phyloP scores from a whole-genome alignment of 1,284 basidiomycete species.

The Trichosporon sp. region DNA sequence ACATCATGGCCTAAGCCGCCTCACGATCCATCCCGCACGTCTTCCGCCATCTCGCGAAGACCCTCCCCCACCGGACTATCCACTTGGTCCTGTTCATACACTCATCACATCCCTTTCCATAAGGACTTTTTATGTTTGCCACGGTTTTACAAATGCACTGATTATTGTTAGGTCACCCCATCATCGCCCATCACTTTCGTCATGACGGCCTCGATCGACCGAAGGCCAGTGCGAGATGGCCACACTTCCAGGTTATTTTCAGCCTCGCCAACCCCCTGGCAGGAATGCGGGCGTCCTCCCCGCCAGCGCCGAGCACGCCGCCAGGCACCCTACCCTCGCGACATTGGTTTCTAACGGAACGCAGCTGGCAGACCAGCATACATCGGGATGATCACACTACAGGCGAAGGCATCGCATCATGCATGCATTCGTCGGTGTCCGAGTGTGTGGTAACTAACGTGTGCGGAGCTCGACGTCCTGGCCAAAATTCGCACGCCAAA shows the following conservation, averaged over 20 bases:
- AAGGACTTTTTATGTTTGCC: neutral
- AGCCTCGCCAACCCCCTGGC: neutral
- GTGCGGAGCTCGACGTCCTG: no score
- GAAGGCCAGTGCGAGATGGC: neutral
- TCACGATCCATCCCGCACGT: neutral
- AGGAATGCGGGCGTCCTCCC: no score
- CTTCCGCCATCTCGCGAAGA: neutral
- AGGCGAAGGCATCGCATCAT: neutral
- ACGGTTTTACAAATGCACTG: constrained; percentile 1
- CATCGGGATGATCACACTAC: neutral
- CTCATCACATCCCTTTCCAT: neutral
- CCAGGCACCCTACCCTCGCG: neutral
- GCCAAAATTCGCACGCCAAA: neutral
- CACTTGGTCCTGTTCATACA: neutral
- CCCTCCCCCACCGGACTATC: neutral
- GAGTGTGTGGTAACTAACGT: no score
- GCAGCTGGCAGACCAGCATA: no score
- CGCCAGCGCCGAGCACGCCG: neutral
- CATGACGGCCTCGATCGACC: neutral
- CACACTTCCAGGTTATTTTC: neutral
- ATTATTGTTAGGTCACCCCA: neutral
- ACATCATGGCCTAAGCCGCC: neutral
- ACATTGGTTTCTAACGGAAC: no score
- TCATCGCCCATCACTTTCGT: neutral
- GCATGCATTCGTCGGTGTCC: neutral